Percentiles rank a stretch among this genome's conserved stretches.
These are phyloP conservation scores for Rhododendron molle DNA, from an alignment of 148 eudicot species.

Conservation along the genomic window DNA sequence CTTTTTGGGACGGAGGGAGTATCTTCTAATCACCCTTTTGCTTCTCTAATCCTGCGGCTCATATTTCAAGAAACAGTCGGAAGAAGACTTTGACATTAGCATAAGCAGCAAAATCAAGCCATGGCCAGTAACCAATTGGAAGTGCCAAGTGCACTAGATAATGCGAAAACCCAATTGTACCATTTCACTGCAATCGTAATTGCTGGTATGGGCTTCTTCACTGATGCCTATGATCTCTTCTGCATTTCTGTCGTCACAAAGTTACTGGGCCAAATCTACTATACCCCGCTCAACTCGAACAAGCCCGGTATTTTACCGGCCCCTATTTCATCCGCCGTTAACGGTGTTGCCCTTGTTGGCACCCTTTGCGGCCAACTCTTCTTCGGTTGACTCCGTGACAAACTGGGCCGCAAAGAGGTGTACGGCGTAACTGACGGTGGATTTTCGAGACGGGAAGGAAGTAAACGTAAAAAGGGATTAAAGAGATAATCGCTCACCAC, in stretches of 20 bases:
- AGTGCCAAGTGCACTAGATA: not conserved
- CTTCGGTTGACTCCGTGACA: not conserved
- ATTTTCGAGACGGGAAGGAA: too few relatives aligned
- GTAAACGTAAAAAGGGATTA: too few relatives aligned
- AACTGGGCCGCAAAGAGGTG: constrained; percentile 8
- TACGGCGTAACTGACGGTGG: too few relatives aligned
- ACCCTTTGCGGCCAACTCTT: not conserved
- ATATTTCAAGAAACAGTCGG: not conserved
- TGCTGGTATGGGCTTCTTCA: not conserved
- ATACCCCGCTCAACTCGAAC: rapidly evolving
- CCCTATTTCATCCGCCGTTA: not conserved
- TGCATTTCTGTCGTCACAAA: not conserved
- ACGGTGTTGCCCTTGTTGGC: not conserved
- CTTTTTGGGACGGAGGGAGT: too few relatives aligned
- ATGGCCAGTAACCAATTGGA: not conserved
- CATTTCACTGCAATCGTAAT: not conserved
- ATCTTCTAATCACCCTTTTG: not conserved
- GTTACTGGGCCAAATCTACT: not conserved
- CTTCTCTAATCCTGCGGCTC: not conserved
- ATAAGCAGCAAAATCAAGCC: not conserved
- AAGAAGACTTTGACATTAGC: not conserved
- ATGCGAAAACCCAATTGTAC: not conserved
- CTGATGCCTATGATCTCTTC: not conserved
- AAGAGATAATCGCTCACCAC: too few relatives aligned
- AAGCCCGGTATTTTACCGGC: not conserved